Base-by-base conservation (phyloP, 1,284 basidiomycete species). In the Flammula alnicola region DNA sequence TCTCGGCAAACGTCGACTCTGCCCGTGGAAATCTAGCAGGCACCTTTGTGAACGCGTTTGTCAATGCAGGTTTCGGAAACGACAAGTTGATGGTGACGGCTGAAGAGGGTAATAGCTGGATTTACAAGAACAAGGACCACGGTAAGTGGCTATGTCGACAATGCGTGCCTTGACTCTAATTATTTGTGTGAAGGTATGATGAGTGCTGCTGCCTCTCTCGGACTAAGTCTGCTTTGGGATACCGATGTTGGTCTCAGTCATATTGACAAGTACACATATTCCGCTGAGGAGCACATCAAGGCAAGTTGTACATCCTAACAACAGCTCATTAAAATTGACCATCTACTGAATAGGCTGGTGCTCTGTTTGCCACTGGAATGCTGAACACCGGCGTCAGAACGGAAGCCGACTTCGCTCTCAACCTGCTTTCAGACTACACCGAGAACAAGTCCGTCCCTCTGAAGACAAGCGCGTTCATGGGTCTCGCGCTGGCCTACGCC, bases 121-220 rank as follows among this genome's bases (percentile, higher is more conserved):
- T 99, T 57, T 99, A 99, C 80, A 98, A 98, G 82, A 98, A 98
- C 77, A 98, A 98, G 74, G 96, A 98, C 49, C 91, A 97, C 55
- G 92, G 91, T 87, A 55, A 25, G 77, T 43, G 38, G 29, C 25
- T n/a, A 30, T n/a, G 12, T 27, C 31, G n/a, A n/a, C 11, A 42
- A 4, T 3, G 5, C 12, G 17, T 14, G 36, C 52, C 20, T 52
- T 33, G 17, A 26, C 4, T 46, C 29, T 47, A n/a, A 27, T 42
- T 14, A 32, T 16, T 27, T 8, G 12, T 11, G 26, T 47, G 46
- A 12, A 90, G 93, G 94, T 51, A 98, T 98, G 94, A 86, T 97
- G 79, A 95, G 92, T 56, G 97, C 97, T 14, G 85, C 96, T 16
- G 97, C 97, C 2, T 95, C 92, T 53, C 81, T 98, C 45, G 97